Evolutionary conservation across 2,329 filamentous ascomycete species (phyloP).

Genomic region (Arthrobotrys sinensis): DNA sequence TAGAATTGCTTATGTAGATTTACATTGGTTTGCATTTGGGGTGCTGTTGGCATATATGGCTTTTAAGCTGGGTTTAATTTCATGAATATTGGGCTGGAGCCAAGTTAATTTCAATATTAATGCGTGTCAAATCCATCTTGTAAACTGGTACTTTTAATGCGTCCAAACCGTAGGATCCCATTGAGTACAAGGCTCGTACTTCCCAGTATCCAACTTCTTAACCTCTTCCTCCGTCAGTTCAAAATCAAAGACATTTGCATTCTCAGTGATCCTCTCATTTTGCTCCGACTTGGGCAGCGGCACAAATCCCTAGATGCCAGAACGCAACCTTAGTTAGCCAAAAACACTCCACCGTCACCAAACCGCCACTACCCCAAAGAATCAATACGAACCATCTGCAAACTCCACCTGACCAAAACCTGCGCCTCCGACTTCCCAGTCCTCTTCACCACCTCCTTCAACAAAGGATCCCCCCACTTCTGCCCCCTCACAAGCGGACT

Average conservation of each 20-base stretch:
- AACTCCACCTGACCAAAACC: conserved; percentile 82
- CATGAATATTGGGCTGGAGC: background rate
- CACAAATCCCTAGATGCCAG: conserved; percentile 73
- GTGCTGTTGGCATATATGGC: background rate
- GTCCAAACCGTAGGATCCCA: conserved; percentile 72
- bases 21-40: background rate
- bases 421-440: conserved; percentile 82
- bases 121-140: background rate
- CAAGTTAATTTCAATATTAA: background rate
- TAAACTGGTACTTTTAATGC: conserved; percentile 2
- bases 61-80: background rate
- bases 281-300: conserved; percentile 83
- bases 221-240: conserved; percentile 73
- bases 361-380: background rate
- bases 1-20: background rate
- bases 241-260: conserved; percentile 74
- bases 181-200: conserved; percentile 71
- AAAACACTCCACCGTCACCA: background rate
- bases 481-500: conserved; percentile 77
- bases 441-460: conserved; percentile 78
- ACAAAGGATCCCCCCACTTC: conserved; percentile 78
- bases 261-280: conserved; percentile 77
- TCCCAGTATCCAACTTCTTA: conserved; percentile 70
- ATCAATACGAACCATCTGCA: conserved; percentile 74
- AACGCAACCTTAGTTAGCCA: background rate